A percentile compares a stretch with the other conserved stretches of the same genome.
Conservation (phyloP, 169 alveolate genomes). For the Perkinsus olseni region DNA sequence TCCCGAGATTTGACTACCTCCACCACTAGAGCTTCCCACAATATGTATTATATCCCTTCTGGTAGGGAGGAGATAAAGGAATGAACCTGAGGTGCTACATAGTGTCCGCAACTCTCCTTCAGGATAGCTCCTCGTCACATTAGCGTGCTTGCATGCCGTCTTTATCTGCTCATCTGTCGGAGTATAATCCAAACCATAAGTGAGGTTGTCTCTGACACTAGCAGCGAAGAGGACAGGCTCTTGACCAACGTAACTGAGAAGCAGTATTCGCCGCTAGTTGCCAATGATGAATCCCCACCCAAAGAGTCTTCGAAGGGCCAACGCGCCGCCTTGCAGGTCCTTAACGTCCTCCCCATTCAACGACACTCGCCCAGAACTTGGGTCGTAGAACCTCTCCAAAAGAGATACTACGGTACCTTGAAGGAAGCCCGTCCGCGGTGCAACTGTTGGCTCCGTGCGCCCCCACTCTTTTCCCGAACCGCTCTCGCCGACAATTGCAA, state of each 20-base stretch:
- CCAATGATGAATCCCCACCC: too few species aligned
- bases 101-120: neutral
- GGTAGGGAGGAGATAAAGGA: neutral
- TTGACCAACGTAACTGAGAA: slow-evolving; percentile 56
- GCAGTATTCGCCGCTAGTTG: neutral
- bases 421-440: neutral
- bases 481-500: slow-evolving; percentile 72
- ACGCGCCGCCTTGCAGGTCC: neutral
- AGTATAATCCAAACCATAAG: slow-evolving; percentile 55
- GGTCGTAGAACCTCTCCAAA: slow-evolving; percentile 71
- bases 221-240: slow-evolving; percentile 81
- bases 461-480: slow-evolving; percentile 83
- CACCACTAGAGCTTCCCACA: neutral
- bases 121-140: neutral
- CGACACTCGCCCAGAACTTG: slow-evolving; percentile 51
- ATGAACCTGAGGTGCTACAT: neutral
- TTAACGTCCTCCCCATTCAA: slow-evolving; percentile 36
- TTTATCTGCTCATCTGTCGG: neutral
- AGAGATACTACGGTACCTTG: slow-evolving; percentile 62
- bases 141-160: neutral
- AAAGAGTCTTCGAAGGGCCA: neutral
- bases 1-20: slow-evolving; percentile 53
- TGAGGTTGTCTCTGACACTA: slow-evolving; percentile 76
- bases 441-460: neutral
- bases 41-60: neutral